Conservation (phyloP, 306 rosid species). For the Mimosa bimucronata region DNA sequence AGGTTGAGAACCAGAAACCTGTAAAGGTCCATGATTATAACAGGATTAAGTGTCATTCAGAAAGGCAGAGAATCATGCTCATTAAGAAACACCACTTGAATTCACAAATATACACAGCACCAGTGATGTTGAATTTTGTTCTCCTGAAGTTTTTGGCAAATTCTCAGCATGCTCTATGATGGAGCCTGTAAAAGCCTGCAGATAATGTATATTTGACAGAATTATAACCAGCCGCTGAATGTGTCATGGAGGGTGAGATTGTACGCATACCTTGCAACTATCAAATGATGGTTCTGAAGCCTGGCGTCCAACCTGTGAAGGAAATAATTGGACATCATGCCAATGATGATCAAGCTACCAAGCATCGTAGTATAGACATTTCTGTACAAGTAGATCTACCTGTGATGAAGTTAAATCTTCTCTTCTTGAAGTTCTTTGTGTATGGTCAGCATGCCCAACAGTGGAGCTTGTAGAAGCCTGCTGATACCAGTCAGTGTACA, state of each 20-base stretch:
- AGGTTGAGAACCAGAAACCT: constrained; percentile 63
- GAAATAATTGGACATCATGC: constrained; percentile 26
- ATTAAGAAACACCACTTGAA: constrained; percentile 7
- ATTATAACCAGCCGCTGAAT: neutral
- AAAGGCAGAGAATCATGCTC: constrained; percentile 24
- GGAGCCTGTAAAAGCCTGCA: constrained; percentile 89
- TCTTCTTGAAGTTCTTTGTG: neutral
- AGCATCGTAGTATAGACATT: neutral
- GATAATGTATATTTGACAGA: constrained; percentile 20
- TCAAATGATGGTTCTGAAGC: constrained; percentile 60
- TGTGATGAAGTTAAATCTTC: constrained; percentile 10
- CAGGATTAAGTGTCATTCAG: constrained; percentile 22
- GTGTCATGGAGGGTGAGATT: neutral
- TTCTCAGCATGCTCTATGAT: constrained; percentile 65
- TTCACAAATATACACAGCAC: constrained; percentile 39
- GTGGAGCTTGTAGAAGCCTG: constrained; percentile 12
- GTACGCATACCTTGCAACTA: constrained; percentile 52
- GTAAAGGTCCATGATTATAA: constrained; percentile 32
- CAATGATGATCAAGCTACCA: neutral
- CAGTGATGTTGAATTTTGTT: constrained; percentile 55
- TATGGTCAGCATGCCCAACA: neutral
- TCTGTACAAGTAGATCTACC: neutral
- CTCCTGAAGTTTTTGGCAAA: constrained; percentile 43
- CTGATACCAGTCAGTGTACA: neutral
- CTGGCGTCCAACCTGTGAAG: constrained; percentile 48